Base-by-base conservation (phyloP, 2,329 filamentous ascomycete genomes). In the Fonsecaea pedrosoi region DNA sequence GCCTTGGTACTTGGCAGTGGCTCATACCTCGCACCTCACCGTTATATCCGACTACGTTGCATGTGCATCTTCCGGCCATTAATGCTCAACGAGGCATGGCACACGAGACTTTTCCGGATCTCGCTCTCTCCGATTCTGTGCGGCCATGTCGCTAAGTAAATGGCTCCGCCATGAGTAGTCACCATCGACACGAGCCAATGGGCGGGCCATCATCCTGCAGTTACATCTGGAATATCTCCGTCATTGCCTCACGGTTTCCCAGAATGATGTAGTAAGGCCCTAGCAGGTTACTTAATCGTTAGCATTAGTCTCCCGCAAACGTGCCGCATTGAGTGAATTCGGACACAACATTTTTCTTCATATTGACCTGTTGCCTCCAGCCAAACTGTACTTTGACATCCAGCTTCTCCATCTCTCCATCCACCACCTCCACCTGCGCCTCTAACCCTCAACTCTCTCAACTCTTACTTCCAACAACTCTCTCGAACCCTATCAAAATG, bases 401-500 rank as follows among this genome's bases (percentile, higher is more conserved):
- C 45, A 2, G 3, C 45, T 25, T 25, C 45, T 15, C 21, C 18
- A 25, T 8, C 21, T 18, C 21, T 55, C 54, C 15, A 9, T 6
- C 40, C 8, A 45, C 15, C 18, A 35, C 53, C 53, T n/a, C 30
- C 30, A 34, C 30, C 30, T 34, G 35, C 30, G 15, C 12, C 30
- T 34, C 35, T 64, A 57, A 45, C 30, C 55, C 60, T 56, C 55
- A 13, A 18, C 40, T 56, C 34, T 37, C 18, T 15, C 25, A 32
- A 25, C 32, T 37, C 25, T 18, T 56, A 5, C n/a, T 45, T 35
- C 38, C 42, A 54, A 12, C 59, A 32, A 21, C 12, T 37, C 48
- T 50, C n/a, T 6, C n/a, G n/a, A 40, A 21, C 59, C 13, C 42
- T 2, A 34, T 30, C 62, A 72, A 67, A 12, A 73, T 72, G 70